phyloP scores from a whole-genome alignment of 805 yeast genomes.

The Ogataea trehaloabstinens region DNA sequence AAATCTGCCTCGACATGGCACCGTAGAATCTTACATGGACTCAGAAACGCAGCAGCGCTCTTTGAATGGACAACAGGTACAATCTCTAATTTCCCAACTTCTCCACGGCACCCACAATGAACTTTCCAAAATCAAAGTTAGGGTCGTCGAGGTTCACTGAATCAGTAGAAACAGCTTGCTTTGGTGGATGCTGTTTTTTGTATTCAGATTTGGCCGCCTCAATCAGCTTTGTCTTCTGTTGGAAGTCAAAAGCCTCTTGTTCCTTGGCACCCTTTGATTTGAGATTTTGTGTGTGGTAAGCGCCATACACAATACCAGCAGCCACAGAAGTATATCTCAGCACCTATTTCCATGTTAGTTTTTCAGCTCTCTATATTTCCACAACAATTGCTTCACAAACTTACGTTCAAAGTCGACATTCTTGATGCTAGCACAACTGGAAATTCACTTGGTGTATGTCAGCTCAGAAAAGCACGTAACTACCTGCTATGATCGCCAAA shows the following conservation, averaged over 20 bases:
- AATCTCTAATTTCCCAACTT: constrained; percentile 38
- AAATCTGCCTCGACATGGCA: too few species aligned
- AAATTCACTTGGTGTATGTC: too few species aligned
- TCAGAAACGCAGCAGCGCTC: too few species aligned
- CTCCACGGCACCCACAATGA: constrained; percentile 63
- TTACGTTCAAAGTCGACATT: constrained; percentile 52
- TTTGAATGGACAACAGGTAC: too few species aligned
- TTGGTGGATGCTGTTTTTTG: constrained; percentile 58
- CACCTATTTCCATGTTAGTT: constrained; percentile 44
- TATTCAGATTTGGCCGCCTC: constrained; percentile 87
- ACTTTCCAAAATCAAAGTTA: constrained; percentile 78
- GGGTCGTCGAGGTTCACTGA: constrained; percentile 82
- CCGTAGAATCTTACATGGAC: too few species aligned
- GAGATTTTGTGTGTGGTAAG: constrained; percentile 72
- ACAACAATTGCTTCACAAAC: constrained; percentile 16
- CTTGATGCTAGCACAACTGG: constrained; percentile 3
- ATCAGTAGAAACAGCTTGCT: constrained; percentile 41
- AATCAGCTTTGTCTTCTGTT: constrained; percentile 70
- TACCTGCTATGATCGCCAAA: too few species aligned
- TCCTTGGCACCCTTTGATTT: constrained; percentile 57
- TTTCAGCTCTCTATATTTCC: too few species aligned
- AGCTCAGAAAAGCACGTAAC: too few species aligned
- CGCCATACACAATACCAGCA: constrained; percentile 87
- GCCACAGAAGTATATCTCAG: constrained; percentile 91
- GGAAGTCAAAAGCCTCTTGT: constrained; percentile 57